Percentiles rank a stretch among this genome's conserved stretches.
Conservation (phyloP, 305 asterid species). For the Petunia hybrid region DNA sequence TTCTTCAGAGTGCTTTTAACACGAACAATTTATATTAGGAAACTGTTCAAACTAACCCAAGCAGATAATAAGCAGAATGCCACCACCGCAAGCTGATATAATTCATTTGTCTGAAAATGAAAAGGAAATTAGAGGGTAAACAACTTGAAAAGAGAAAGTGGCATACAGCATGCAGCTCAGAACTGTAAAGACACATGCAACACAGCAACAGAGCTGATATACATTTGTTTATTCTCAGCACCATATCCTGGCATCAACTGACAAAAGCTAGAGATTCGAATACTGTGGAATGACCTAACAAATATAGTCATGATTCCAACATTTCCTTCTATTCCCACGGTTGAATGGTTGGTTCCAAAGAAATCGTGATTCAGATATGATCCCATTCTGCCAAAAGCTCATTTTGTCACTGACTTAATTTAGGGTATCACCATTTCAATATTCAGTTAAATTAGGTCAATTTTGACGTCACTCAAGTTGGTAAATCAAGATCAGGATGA, state of each 20-base stretch:
- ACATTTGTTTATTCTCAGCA: constrained; percentile 21
- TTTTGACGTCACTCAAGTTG: background rate
- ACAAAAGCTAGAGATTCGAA: background rate
- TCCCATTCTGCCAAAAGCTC: background rate
- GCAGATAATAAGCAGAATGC: constrained; percentile 98
- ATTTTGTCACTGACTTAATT: background rate
- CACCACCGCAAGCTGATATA: constrained; percentile 94
- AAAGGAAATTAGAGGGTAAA: constrained; percentile 34
- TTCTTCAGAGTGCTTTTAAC: constrained; percentile 11
- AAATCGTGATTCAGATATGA: constrained; percentile 2
- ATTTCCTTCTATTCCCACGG: constrained; percentile 4
- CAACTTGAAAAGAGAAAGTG: constrained; percentile 26
- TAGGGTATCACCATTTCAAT: constrained; percentile 11
- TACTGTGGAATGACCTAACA: constrained; percentile 12
- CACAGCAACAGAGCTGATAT: constrained; percentile 28
- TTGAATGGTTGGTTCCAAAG: background rate
- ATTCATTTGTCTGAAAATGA: constrained; percentile 81
- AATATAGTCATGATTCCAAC: background rate
- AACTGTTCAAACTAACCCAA: constrained; percentile 67
- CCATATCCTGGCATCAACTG: constrained; percentile 26
- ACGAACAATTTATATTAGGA: background rate
- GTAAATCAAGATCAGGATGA: constrained; percentile 16
- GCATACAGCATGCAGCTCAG: constrained; percentile 2
- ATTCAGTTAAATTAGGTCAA: constrained; percentile 21
- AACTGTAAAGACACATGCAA: constrained; percentile 26